Evolutionary conservation across 306 rosid genomes (phyloP).

Genomic region (Cajanus cajan): DNA sequence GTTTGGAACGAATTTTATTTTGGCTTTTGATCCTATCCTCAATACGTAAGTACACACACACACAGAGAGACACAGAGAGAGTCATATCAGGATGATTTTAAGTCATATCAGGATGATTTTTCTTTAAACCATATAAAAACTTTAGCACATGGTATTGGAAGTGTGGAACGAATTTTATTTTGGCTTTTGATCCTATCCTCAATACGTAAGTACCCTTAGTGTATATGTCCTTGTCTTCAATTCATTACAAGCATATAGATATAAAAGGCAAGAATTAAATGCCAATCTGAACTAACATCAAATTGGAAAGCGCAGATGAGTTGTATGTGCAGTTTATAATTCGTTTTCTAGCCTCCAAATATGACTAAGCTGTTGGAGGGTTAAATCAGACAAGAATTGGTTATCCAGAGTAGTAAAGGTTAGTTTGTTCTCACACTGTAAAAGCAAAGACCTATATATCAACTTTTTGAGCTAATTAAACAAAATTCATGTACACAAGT

Average conservation of each 20-base stretch:
- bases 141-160: neutral
- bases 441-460: neutral
- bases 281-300: slow-evolving; percentile 2
- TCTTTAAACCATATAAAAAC: neutral
- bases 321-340: neutral
- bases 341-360: slow-evolving; percentile 7
- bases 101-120: no score
- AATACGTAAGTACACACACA: neutral
- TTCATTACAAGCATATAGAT: neutral
- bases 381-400: neutral
- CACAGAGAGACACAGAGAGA: no score
- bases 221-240: neutral
- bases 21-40: neutral
- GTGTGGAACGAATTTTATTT: neutral
- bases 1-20: neutral
- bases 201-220: neutral
- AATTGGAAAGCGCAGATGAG: neutral
- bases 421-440: neutral
- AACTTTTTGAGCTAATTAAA: neutral
- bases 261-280: neutral
- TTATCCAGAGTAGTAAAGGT: neutral
- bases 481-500: neutral
- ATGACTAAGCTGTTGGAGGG: neutral
- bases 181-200: neutral
- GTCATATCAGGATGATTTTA: no score